Conservation (phyloP, 2,329 filamentous ascomycete species). For the Beauveria asiatica region DNA sequence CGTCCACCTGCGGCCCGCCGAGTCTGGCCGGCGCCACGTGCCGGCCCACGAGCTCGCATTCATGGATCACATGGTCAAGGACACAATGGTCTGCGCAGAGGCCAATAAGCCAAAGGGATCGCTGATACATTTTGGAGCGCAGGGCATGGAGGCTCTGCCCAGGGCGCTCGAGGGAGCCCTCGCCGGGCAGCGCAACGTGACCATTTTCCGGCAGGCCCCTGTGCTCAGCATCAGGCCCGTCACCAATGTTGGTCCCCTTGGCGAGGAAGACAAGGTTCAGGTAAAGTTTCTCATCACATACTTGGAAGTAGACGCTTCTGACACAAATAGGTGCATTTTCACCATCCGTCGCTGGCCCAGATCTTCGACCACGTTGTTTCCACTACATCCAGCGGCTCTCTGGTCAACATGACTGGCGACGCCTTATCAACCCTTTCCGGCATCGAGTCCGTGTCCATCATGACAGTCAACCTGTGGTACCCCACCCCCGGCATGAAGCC, state of each 20-base stretch:
- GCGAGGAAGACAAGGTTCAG: constrained; percentile 28
- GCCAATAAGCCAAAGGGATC: constrained; percentile 23
- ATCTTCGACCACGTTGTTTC: constrained; percentile 54
- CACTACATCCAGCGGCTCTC: constrained; percentile 46
- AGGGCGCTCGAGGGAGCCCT: constrained; percentile 45
- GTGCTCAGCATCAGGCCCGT: constrained; percentile 44
- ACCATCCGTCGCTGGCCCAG: constrained; percentile 7
- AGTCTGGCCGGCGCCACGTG: constrained; percentile 29
- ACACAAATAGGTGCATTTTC: background rate
- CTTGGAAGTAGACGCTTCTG: background rate
- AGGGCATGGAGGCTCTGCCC: constrained; percentile 56
- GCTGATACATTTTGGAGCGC: constrained; percentile 29
- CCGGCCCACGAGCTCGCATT: constrained; percentile 22
- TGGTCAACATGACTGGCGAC: constrained; percentile 29
- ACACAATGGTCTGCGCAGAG: constrained; percentile 23
- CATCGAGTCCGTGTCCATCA: constrained; percentile 67
- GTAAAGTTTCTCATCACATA: constrained; percentile 23
- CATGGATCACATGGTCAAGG: constrained; percentile 20
- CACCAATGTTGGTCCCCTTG: constrained; percentile 33
- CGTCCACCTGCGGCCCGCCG: constrained; percentile 20
- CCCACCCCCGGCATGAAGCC: constrained; percentile 52
- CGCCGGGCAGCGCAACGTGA: constrained; percentile 46
- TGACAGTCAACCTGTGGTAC: constrained; percentile 89
- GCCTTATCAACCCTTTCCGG: constrained; percentile 40
- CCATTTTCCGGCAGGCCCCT: constrained; percentile 40